These are phyloP conservation scores for Hypomontagnella submonticulosa DNA, from an alignment of 495 filamentous ascomycete species.

Conservation along the genomic window DNA sequence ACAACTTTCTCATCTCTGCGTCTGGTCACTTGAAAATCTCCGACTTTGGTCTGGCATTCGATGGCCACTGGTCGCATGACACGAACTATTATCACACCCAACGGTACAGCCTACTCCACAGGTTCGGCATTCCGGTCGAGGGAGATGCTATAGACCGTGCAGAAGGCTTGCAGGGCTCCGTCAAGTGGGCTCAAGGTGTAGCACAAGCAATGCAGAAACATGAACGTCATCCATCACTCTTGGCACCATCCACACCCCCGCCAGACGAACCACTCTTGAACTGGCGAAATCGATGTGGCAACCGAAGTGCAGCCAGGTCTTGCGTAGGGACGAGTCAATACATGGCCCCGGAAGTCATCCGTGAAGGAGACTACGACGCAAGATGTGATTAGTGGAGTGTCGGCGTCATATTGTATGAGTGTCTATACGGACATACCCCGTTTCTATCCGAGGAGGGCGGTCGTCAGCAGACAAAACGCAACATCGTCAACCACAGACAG, in stretches of 20 bases:
- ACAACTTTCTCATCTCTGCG: conserved; percentile 91
- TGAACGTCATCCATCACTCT: conserved; percentile 48
- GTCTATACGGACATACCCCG: conserved; percentile 89
- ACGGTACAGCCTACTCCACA: conserved; percentile 77
- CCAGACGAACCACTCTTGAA: conserved; percentile 70
- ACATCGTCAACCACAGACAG: conserved; percentile 70
- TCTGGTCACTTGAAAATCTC: conserved; percentile 94
- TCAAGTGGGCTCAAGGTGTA: conserved; percentile 60
- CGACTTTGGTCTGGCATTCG: conserved; percentile 94
- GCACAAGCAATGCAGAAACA: conserved; percentile 63
- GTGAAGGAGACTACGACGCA: conserved; percentile 85
- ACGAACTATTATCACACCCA: conserved; percentile 85
- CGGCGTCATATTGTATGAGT: conserved; percentile 93
- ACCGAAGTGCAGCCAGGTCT: conserved; percentile 78
- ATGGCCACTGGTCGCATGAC: conserved; percentile 94
- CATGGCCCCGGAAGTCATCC: conserved; percentile 94
- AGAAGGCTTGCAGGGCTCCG: conserved; percentile 60
- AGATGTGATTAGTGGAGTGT: conserved; percentile 98
- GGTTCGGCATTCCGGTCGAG: conserved; percentile 76
- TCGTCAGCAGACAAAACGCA: conserved; percentile 80
- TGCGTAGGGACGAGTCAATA: conserved; percentile 98
- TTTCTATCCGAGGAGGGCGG: conserved; percentile 80
- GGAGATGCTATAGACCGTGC: conserved; percentile 79
- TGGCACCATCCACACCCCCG: conserved; percentile 22
- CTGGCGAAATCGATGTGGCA: conserved; percentile 81